Base-by-base conservation (phyloP, 805 yeast genomes). In the Monosporozyma solicola region DNA sequence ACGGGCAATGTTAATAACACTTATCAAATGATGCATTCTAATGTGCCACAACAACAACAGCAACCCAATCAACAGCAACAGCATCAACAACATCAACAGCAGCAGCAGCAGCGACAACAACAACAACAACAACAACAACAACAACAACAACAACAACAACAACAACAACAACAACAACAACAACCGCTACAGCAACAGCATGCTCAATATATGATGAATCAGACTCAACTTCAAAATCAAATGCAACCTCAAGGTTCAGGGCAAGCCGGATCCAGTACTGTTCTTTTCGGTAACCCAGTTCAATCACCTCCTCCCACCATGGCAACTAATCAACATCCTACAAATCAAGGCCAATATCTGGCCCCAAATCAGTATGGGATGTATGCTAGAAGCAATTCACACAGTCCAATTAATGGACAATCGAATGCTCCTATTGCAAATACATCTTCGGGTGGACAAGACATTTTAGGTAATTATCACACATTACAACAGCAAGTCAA, bases 401-500 rank as follows among this genome's bases (percentile, higher is more conserved):
- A 39, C 20, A 39, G 43, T 39, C 43, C 43, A 8, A 39, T 39
- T 3, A 39, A 39, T 20, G 25, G 43, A 16, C 43, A 46, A 20
- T 39, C 33, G 16, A 46, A 29, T 46, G 49, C 10, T 46, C 49
- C 49, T 22, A 29, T 31, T 46, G 13, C 20, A 16, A 46, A 15
- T n/a, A 46, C 27, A 15, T 29, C 33, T 1, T 27, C 49, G 11
- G 35, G 35, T 10, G 35, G 48, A 20, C 39, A 47, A 13, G 47
- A 83, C 55, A 79, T 84, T 24, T 66, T 85, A 58, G 83, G 84
- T 48, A 85, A 84, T 61, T 71, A 85, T 53, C 78, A 77, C 61
- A 84, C 84, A 8, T 72, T 85, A 48, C 88, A 84, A 60, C 83
- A 76, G 39, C 90, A 85, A 64, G 88, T 85, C 24, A 85, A 85